Percentiles rank a stretch among this genome's conserved stretches.
These are phyloP conservation scores for Penicillium turbatum DNA, from an alignment of 495 filamentous ascomycete species.

Conservation along the genomic window DNA sequence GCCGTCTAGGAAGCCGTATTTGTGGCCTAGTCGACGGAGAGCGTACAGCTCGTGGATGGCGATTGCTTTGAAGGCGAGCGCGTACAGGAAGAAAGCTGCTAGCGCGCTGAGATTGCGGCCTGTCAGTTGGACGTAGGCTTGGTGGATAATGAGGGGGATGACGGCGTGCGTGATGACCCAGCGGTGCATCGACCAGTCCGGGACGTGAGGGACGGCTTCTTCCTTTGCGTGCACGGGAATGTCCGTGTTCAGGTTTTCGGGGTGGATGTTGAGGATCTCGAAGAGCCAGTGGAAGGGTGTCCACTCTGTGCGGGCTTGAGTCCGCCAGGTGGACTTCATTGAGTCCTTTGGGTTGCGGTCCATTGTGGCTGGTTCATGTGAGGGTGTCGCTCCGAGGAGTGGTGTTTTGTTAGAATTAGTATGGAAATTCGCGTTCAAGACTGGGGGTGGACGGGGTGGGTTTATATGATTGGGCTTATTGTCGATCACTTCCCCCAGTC, in stretches of 20 bases:
- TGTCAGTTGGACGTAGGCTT: constrained; percentile 26
- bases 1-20: constrained; percentile 35
- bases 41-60: constrained; percentile 32
- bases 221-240: constrained; percentile 27
- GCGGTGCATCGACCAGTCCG: constrained; percentile 31
- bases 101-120: constrained; percentile 24
- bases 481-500: constrained; percentile 10
- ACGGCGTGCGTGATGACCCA: constrained; percentile 27
- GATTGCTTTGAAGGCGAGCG: constrained; percentile 28
- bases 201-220: constrained; percentile 25
- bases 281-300: constrained; percentile 34
- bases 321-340: constrained; percentile 37
- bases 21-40: constrained; percentile 28
- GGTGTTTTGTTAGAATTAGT: not conserved
- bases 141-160: constrained; percentile 26
- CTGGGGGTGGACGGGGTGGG: constrained; percentile 1
- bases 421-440: not conserved
- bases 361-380: constrained; percentile 2
- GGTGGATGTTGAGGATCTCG: constrained; percentile 28
- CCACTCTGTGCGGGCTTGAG: constrained; percentile 26
- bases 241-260: constrained; percentile 23
- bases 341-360: constrained; percentile 32
- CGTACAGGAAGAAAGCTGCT: constrained; percentile 28
- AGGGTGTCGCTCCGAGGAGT: too few relatives aligned
- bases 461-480: constrained; percentile 11